Percentiles rank a stretch among this genome's conserved stretches.
These are phyloP conservation scores for Kodamaea lidongshanica DNA, from an alignment of 805 yeast species.

Conservation along the genomic window DNA sequence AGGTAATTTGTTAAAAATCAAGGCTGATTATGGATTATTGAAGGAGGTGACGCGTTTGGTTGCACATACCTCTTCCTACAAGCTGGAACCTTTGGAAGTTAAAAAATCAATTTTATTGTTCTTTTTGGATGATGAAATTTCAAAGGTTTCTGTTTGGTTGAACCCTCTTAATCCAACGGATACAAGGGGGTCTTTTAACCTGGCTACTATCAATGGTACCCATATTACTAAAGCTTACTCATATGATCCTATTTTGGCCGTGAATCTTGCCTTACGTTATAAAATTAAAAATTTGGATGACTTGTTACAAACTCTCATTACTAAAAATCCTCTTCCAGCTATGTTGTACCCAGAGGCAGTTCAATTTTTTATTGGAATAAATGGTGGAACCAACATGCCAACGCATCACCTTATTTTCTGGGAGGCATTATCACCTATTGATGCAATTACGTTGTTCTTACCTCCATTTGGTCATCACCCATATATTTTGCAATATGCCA, in stretches of 20 bases:
- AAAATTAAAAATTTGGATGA: conserved; percentile 36
- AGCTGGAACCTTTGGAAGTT: conserved; percentile 27
- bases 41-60: conserved; percentile 41
- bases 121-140: conserved; percentile 72
- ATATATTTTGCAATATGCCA: conserved; percentile 72
- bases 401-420: conserved; percentile 51
- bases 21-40: conserved; percentile 60
- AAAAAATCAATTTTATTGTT: conserved; percentile 52
- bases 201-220: conserved; percentile 29
- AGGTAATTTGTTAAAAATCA: conserved; percentile 63
- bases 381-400: conserved; percentile 33
- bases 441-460: conserved; percentile 74
- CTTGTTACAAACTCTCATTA: conserved; percentile 40
- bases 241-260: conserved; percentile 67
- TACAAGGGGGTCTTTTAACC: conserved; percentile 28
- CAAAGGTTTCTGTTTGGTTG: conserved; percentile 71
- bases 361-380: conserved; percentile 42
- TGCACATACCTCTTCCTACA: conserved; percentile 17
- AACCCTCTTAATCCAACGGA: conserved; percentile 48
- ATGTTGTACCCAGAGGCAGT: conserved; percentile 54
- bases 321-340: conserved; percentile 53
- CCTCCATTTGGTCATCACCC: conserved; percentile 68
- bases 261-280: conserved; percentile 59
- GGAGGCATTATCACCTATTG: conserved; percentile 74
- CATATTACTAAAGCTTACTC: conserved; percentile 53